Conservation (phyloP, 306 rosid genomes). For the Gleditsia sinensis region DNA sequence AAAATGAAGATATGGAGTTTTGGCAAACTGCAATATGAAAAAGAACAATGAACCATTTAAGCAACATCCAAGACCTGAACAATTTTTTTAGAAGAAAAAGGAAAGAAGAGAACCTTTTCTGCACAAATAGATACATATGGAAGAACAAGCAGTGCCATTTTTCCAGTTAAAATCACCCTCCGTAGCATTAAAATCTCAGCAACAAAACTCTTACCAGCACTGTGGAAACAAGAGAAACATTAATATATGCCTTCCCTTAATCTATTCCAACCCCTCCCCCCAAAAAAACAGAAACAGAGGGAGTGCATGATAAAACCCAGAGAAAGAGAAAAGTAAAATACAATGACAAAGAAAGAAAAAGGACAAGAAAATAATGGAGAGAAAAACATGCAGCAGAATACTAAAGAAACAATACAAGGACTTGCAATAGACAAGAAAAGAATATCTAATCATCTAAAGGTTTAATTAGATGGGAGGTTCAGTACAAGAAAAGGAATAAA, state of each 20-base stretch:
- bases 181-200: conserved; percentile 95
- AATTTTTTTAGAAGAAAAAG: neutral
- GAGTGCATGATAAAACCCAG: neutral
- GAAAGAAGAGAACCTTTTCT: conserved; percentile 71
- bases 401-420: conserved; percentile 21
- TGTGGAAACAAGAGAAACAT: conserved; percentile 51
- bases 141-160: conserved; percentile 92
- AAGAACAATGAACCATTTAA: conserved; percentile 1
- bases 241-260: conserved; percentile 26
- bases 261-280: neutral
- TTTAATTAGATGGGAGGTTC: conserved; percentile 2
- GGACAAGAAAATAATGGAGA: neutral
- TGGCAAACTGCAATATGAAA: conserved; percentile 1
- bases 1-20: conserved; percentile 25
- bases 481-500: conserved; percentile 14
- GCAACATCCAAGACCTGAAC: conserved; percentile 25
- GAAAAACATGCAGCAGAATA: conserved; percentile 24
- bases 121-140: conserved; percentile 97
- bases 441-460: conserved; percentile 6
- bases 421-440: conserved; percentile 19
- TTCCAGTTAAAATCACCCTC: conserved; percentile 75
- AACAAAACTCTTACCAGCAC: conserved; percentile 99
- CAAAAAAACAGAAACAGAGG: neutral
- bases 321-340: neutral
- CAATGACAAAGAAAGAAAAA: neutral